Percentiles rank a stretch among this genome's conserved stretches.
Conservation (phyloP, 257 asterid species). For the Nicotiana paniculata region DNA sequence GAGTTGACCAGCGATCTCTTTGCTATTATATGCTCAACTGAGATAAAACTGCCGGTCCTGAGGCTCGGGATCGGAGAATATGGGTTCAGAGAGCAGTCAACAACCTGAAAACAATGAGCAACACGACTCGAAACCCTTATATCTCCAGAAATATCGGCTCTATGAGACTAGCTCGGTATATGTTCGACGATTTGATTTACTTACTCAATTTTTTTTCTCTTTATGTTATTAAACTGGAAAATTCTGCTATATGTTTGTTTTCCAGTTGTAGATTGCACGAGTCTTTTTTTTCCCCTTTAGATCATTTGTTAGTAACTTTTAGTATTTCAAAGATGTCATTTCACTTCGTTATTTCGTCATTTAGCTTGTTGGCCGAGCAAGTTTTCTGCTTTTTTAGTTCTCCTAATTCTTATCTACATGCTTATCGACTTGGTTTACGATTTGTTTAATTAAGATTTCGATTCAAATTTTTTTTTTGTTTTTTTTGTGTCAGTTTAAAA, state of each 20-base stretch:
- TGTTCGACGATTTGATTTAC: not conserved
- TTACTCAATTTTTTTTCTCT: not conserved
- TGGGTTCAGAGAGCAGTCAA: constrained; percentile 24
- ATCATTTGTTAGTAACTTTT: not conserved
- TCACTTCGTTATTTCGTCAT: not conserved
- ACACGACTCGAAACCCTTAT: constrained; percentile 17
- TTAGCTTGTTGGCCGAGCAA: not conserved
- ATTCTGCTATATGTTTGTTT: not conserved
- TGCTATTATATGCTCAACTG: not conserved
- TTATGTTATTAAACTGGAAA: not conserved
- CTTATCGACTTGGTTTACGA: not conserved
- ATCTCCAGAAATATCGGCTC: constrained; percentile 70
- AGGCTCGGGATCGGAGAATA: constrained; percentile 44
- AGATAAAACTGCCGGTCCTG: constrained; percentile 17
- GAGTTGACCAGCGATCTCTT: not conserved
- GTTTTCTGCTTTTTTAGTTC: not conserved
- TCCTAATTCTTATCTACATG: not conserved
- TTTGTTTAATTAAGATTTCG: not conserved
- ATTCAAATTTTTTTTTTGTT: not conserved
- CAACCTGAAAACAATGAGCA: constrained; percentile 9
- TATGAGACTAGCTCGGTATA: constrained; percentile 88
- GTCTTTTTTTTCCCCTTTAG: not conserved
- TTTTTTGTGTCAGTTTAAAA: not conserved
- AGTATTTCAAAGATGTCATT: not conserved
- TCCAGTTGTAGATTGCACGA: not conserved